Conservation (phyloP, 768 basidiomycete species). For the Suillus bovinus region DNA sequence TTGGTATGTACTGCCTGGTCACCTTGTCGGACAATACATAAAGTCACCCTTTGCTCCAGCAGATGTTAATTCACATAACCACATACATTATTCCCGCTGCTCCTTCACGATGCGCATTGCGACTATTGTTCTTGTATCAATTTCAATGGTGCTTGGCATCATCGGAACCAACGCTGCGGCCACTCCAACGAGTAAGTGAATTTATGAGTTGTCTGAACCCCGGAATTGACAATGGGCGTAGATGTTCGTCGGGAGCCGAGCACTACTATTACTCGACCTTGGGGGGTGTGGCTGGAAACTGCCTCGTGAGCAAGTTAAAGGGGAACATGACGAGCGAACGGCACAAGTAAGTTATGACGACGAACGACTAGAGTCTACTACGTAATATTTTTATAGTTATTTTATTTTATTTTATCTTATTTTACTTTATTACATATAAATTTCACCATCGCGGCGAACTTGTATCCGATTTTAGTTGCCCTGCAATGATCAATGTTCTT, state of each 20-base stretch:
- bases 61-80: neutral
- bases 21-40: neutral
- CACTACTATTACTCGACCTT: neutral
- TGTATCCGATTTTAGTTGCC: too few species aligned
- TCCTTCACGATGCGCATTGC: neutral
- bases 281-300: too few species aligned
- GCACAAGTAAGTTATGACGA: too few species aligned
- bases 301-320: too few species aligned
- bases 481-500: too few species aligned
- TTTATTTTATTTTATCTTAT: too few species aligned
- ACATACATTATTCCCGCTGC: neutral
- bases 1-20: neutral
- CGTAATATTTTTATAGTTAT: too few species aligned
- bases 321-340: neutral
- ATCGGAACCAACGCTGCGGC: neutral
- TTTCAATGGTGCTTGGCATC: neutral
- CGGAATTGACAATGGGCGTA: neutral
- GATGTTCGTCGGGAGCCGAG: neutral
- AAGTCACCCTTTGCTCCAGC: neutral
- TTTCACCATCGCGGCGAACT: too few species aligned
- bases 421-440: too few species aligned
- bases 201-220: neutral
- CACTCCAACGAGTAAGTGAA: neutral
- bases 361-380: too few species aligned
- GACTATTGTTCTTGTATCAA: neutral